A percentile compares a stretch with the other conserved stretches of the same genome.
These are phyloP conservation scores for Saccharomycopsis lassenensis DNA, from an alignment of 805 yeast species.

Conservation along the genomic window DNA sequence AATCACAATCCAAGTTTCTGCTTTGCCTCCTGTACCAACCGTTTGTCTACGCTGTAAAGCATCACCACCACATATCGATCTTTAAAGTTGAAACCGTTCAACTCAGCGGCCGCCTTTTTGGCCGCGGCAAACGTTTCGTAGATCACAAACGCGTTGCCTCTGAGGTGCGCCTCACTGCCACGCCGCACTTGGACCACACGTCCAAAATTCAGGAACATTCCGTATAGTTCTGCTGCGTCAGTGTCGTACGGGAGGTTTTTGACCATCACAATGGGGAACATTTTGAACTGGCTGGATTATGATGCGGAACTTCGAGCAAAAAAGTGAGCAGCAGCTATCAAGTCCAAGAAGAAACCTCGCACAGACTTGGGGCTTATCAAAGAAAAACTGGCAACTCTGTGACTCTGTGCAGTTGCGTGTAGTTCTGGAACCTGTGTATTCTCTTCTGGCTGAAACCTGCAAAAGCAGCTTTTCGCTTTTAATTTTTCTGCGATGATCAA, in stretches of 20 bases:
- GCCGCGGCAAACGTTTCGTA: constrained; percentile 26
- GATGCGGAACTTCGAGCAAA: too few species aligned
- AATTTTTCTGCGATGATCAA: too few species aligned
- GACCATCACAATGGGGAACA: constrained; percentile 24
- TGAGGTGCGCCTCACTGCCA: constrained; percentile 19
- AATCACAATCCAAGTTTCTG: too few species aligned
- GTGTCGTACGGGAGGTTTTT: constrained; percentile 32
- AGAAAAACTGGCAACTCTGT: too few species aligned
- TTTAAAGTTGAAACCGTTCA: constrained; percentile 32
- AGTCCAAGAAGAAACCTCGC: too few species aligned
- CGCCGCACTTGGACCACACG: constrained; percentile 28
- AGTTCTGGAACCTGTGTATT: too few species aligned
- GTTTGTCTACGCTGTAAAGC: constrained; percentile 25
- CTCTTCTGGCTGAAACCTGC: too few species aligned
- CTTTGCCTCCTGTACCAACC: constrained; percentile 20
- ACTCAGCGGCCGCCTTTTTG: constrained; percentile 25
- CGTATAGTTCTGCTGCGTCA: constrained; percentile 24
- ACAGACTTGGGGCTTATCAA: too few species aligned
- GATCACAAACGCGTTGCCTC: constrained; percentile 29
- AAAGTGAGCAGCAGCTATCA: too few species aligned
- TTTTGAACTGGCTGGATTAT: too few species aligned
- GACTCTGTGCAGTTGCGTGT: too few species aligned
- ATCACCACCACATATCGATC: constrained; percentile 32
- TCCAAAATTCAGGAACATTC: constrained; percentile 28
- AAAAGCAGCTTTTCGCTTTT: too few species aligned